Evolutionary conservation across 352 stramenopile species (phyloP), one percentile per base, ranked within the genome.

Genomic region (Nothophytophthora sp.): DNA sequence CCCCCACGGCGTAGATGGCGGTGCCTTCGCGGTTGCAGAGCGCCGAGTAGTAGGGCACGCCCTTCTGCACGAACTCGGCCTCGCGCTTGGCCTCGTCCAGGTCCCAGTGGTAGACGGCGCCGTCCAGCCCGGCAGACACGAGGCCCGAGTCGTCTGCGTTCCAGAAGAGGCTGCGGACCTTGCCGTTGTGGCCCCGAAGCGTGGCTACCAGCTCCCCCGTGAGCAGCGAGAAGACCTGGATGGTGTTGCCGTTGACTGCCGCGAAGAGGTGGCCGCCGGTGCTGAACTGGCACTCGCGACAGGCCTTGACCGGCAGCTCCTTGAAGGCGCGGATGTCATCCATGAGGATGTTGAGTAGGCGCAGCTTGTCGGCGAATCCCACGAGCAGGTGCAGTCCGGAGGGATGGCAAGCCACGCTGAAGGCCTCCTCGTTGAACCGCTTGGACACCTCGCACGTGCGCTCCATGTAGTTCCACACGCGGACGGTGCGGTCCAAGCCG

Each of bases 381-480:
- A 97, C 87, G 5, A 96, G 66, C 25, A 97, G 43, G 30, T 97
- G 89, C 15, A 98, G 60, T 5, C 93, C 93, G 3, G 83, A 95
- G 30, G 93, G 93, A 52, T 98, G 93, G 38, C 96, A 88, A 2
- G 88, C 70, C 13, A 97, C 82, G 48, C 83, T 96, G 57, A 90
- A 82, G 19, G 88, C 86, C 55, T 97, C 88, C 53, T 98, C 92
- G 10, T 68, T 71, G 44, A 97, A 98, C 24, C 67, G 58, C 58
- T 97, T 97, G 50, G 68, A 69, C 22, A 98, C 72, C 50, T 98
- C 91, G 25, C 86, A 83, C 5, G 54, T 77, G 12, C 90, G 86
- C 36, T 96, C 87, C 19, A 96, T 69, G 63, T 97, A 98, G 63
- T 98, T 98, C 93, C 92, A 98, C 22, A 98, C 77, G 25, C 90